Base-by-base conservation (phyloP, 148 eudicot species). In the Agrostemma githago region DNA sequence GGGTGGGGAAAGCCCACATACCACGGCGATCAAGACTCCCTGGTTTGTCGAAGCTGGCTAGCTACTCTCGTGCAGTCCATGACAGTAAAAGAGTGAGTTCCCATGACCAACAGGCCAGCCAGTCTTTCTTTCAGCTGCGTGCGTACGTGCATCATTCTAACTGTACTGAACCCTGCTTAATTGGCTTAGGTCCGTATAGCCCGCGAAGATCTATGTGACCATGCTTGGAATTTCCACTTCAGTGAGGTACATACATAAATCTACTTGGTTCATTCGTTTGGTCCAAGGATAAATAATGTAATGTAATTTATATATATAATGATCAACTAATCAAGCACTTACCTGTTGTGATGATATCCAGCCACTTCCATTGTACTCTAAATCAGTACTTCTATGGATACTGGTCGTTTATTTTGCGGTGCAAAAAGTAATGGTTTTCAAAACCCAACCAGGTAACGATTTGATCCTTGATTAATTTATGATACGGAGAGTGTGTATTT, bases 1-100 rank as follows among this genome's bases (percentile, higher is more conserved):
- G 92, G 96, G 77, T 75, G 16, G 94, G 89, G 51, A 93, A 93
- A 83, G 94, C 96, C 68, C 98, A 93, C 75, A 83, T 93, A 79
- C 98, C 98, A 69, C 86, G 88, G 44, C 76, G 84, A 58, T 79
- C 91, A 9, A 79, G 74, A 74, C 76, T 79, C 62, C 83, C 77
- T 2, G 95, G 95, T 46, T 56, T 93, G 62, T 80, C 97, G n/a
- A 88, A 88, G 82, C 59, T 89, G 80, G 77, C 84, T 16, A 72
- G 83, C 77, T 86, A 88, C 80, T 88, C 89, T 7, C 80, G 83
- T 70, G 85, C 97, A 5, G 58, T 89, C 54, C 77, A 70, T 79
- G 97, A 93, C 70, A 85, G 92, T 37, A 87, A 83, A 63, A 86
- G 98, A 58, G 97, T 91, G 71, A 79, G 89, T 80, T 14, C 68